Conservation (phyloP, 169 alveolate genomes). For the Babesia bigemina region DNA sequence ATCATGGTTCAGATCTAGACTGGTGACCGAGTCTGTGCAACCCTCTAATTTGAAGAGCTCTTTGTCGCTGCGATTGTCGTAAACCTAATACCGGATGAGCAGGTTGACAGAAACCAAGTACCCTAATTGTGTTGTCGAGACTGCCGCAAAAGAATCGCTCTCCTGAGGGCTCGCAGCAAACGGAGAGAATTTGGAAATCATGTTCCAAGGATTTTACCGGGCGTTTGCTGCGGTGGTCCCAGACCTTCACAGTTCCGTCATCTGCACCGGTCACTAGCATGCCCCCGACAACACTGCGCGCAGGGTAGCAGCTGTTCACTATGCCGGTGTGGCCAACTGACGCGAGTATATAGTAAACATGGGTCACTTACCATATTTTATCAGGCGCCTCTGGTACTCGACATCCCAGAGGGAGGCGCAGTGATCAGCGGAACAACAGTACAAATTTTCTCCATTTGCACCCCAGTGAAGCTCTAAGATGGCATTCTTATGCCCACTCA, state of each 20-base stretch:
- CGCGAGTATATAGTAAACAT: slow-evolving; percentile 6
- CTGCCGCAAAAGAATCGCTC: slow-evolving; percentile 76
- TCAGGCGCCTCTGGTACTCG: slow-evolving; percentile 71
- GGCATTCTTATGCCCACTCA: slow-evolving; percentile 86
- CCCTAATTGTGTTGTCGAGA: slow-evolving; percentile 81
- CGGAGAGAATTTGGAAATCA: slow-evolving; percentile 79
- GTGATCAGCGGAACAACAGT: slow-evolving; percentile 85
- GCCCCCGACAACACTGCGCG: slow-evolving; percentile 36
- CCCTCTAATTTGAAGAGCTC: slow-evolving; percentile 71
- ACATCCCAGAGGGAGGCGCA: slow-evolving; percentile 84
- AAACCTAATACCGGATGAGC: slow-evolving; percentile 42
- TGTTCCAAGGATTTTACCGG: slow-evolving; percentile 69
- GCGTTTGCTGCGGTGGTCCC: slow-evolving; percentile 79
- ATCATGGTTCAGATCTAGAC: slow-evolving; percentile 75
- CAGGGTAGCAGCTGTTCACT: slow-evolving; percentile 65
- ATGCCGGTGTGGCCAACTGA: slow-evolving; percentile 70
- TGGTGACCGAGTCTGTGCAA: slow-evolving; percentile 79
- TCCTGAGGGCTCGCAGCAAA: slow-evolving; percentile 76
- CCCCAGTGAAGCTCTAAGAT: slow-evolving; percentile 84
- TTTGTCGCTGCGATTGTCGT: slow-evolving; percentile 65
- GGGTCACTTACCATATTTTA: slow-evolving; percentile 70
- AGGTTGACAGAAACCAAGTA: not conserved
- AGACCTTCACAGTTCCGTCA: slow-evolving; percentile 82
- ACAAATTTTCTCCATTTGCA: slow-evolving; percentile 67
- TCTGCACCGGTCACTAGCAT: slow-evolving; percentile 79